phyloP scores from a whole-genome alignment of 2,329 filamentous ascomycete genomes.

The Aaosphaeria arxii region DNA sequence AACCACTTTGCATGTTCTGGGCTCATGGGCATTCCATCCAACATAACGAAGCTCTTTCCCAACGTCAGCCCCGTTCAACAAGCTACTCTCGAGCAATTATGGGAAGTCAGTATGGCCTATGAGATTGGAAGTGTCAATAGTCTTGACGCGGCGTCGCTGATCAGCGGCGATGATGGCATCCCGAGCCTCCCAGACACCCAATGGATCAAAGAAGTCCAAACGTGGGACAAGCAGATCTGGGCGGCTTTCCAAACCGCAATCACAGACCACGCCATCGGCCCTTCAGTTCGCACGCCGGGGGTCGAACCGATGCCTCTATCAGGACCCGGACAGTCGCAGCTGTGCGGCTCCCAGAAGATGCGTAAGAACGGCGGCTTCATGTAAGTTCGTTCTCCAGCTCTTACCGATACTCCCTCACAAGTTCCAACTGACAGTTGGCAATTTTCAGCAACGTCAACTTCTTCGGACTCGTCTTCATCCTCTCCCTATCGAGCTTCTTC shows the following conservation, averaged over 20 bases:
- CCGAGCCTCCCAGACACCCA: neutral
- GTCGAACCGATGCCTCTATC: neutral
- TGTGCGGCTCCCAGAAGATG: conserved; percentile 5
- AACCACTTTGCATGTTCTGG: no score
- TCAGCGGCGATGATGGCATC: neutral
- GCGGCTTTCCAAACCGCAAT: conserved; percentile 1
- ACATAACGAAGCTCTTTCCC: no score
- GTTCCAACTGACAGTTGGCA: neutral
- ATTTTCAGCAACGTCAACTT: conserved; percentile 3
- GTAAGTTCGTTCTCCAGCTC: neutral
- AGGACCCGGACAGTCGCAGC: neutral
- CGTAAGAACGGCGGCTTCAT: conserved; percentile 3
- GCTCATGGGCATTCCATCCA: no score
- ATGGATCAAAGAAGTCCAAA: neutral
- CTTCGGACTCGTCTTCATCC: conserved; percentile 4
- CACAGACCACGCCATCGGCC: conserved; percentile 4
- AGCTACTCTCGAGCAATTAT: no score
- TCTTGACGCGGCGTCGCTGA: no score
- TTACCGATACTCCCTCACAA: neutral
- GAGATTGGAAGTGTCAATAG: no score
- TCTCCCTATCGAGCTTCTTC: conserved; percentile 1
- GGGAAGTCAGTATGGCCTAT: no score
- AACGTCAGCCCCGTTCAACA: no score
- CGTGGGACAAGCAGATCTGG: neutral
- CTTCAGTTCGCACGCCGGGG: neutral